Conservation (phyloP, 2,329 filamentous ascomycete species). For the Hymenoscyphus occultus region DNA sequence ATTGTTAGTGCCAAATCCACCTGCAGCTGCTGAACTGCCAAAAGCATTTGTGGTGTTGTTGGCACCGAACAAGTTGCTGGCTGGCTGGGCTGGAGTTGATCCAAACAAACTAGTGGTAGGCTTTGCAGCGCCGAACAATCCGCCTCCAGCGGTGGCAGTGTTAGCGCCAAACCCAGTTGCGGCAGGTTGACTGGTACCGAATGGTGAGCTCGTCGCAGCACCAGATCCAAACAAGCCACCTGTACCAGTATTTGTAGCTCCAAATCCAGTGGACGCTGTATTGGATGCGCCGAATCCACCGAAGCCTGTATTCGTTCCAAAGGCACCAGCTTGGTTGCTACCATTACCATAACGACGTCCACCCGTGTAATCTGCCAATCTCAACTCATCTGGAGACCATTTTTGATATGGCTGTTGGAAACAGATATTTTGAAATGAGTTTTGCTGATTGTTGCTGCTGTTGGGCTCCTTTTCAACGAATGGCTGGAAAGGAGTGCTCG, state of each 20-base stretch:
- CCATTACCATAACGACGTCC: constrained; percentile 80
- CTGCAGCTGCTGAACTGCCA: constrained; percentile 35
- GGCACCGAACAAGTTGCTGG: constrained; percentile 5
- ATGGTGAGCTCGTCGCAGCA: constrained; percentile 41
- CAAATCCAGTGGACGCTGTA: constrained; percentile 25
- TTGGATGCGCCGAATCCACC: constrained; percentile 37
- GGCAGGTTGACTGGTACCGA: constrained; percentile 44
- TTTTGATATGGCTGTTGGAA: constrained; percentile 82
- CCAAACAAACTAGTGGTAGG: constrained; percentile 43
- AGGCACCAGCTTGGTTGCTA: constrained; percentile 76
- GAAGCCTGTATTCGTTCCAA: constrained; percentile 49
- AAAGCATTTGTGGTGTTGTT: constrained; percentile 37
- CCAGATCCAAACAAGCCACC: constrained; percentile 41
- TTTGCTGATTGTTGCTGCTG: constrained; percentile 48
- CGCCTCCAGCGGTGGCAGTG: constrained; percentile 33
- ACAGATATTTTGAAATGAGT: constrained; percentile 74
- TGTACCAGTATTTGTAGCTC: constrained; percentile 30
- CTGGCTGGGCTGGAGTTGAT: constrained; percentile 12
- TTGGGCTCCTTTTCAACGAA: constrained; percentile 71
- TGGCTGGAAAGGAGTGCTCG: constrained; percentile 64
- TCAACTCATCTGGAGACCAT: constrained; percentile 83
- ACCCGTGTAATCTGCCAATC: constrained; percentile 83
- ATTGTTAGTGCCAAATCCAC: constrained; percentile 39
- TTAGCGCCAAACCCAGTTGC: constrained; percentile 47
- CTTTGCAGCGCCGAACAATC: constrained; percentile 42